Percentiles rank a stretch among this genome's conserved stretches.
Conservation (phyloP, 305 asterid species). For the Withania somnifera region DNA sequence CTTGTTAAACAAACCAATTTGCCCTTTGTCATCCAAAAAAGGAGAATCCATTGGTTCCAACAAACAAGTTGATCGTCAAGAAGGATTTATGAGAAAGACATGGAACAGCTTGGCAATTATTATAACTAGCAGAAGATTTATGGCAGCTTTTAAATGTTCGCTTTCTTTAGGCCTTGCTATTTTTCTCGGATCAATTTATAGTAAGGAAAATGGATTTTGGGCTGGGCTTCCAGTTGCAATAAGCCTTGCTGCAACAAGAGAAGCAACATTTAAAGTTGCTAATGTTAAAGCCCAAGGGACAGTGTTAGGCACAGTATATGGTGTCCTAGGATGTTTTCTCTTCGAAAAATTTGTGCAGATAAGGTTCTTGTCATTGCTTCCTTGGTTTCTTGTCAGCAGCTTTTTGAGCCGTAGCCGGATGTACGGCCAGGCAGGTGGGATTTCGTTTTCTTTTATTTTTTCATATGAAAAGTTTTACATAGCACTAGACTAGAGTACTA, state of each 20-base stretch:
- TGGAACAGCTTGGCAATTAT: constrained; percentile 6
- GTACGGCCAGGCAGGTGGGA: constrained; percentile 66
- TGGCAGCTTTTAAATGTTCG: constrained; percentile 54
- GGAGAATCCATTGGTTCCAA: constrained; percentile 7
- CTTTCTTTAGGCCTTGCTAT: constrained; percentile 59
- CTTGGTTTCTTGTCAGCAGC: constrained; percentile 69
- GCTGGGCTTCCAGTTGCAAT: constrained; percentile 63
- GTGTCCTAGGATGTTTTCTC: constrained; percentile 56
- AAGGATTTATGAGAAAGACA: constrained; percentile 3
- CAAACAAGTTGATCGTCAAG: not conserved
- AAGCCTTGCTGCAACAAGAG: constrained; percentile 50
- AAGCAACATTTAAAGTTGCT: constrained; percentile 60
- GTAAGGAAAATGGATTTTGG: constrained; percentile 63
- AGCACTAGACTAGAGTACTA: no score
- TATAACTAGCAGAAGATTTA: constrained; percentile 32
- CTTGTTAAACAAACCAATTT: constrained; percentile 20
- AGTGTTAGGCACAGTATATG: constrained; percentile 67
- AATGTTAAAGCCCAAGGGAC: constrained; percentile 77
- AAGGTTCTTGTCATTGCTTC: constrained; percentile 63
- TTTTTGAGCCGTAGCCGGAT: constrained; percentile 53
- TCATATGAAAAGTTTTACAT: no score
- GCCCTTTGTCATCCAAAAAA: constrained; percentile 3
- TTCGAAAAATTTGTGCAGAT: constrained; percentile 37
- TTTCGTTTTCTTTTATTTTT: not conserved
- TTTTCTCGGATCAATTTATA: constrained; percentile 44